Evolutionary conservation across 805 yeast species (phyloP), one percentile per base, ranked within the genome.

Genomic region (Starmerella tilneyi): DNA sequence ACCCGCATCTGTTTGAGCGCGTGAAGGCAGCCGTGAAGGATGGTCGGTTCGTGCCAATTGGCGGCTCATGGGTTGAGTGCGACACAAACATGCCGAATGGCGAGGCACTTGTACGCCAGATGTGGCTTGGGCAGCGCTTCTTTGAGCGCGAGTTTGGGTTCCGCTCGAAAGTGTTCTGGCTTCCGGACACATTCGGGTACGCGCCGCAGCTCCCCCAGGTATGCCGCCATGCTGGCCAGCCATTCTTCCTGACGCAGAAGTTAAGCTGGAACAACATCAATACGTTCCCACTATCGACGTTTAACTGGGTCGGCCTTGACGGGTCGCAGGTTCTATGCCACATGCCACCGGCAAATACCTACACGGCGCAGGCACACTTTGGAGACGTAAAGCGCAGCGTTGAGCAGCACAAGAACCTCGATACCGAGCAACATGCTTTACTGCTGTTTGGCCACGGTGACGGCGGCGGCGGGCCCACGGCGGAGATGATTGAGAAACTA

Each of bases 401-500:
- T 45, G 65, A 69, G 21, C 89, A 85, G 58, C 94, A 92, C 65
- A 83, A 88, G 66, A 84, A 88, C 57, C 67, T 83, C 53, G 79
- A 85, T 46, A 76, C 78, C 50, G 86, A 79, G 45, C 89, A 83
- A 48, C 77, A 83, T 9, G 89, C 94, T 0, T 68, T 89, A 55
- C 66, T 92, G 59, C 68, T 86, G 34, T 92, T 75, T 56, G 98
- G 98, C 31, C 79, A 82, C 56, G 98, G 98, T 57, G 98, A 89
- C 61, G 98, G 98, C 56, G 98, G 98, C 50, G 98, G 98, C 52
- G 98, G 98, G 7, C 97, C 98, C 37, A 79, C 84, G 4, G 82
- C 83, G 31, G 94, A 84, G 58, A 88, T 86, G 94, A 58, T 89
- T 51, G 97, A 92, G 60, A 88, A 85, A 61, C 71, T 89, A 58